Evolutionary conservation across 352 stramenopile genomes (phyloP), one percentile per base, ranked within the genome.

Genomic region (Phytophthora crassamura): DNA sequence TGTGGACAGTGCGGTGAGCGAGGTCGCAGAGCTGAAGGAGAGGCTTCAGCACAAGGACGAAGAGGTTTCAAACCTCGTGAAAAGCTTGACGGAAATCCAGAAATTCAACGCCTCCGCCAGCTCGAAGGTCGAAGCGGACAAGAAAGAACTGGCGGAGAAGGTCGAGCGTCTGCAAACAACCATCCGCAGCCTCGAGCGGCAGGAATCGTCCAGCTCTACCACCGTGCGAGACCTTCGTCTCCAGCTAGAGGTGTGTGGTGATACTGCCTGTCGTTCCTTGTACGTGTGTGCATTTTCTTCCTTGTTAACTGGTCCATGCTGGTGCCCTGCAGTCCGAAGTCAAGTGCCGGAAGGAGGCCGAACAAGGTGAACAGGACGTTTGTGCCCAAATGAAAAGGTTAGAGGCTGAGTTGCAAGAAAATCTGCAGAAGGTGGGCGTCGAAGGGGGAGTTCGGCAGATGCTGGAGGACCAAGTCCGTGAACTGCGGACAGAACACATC

Each of bases 31-130:
- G 36, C 41, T 89, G 15, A 90, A 90, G 45, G 70, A 72, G 3
- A 91, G 85, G 54, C 59, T 92, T 8, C 81, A 77, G 41, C 75
- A 83, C 16, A 91, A 91, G 49, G 82, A 94, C 16, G 70, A 83
- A 51, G 86, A 94, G 46, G 74, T 89, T 0, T 86, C 80, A 1
- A 81, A 81, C 33, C 67, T 91, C 14, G 74, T 92, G 12, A 82
- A 77, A 30, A 92, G 72, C 57, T 69, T 92, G 62, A 89, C 81
- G 14, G 80, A 94, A 45, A 91, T 92, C 34, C 86, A 92, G 33
- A 91, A 88, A 42, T 79, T 92, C 60, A 88, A 84, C 22, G 75
- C 78, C 7, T 77, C 75, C 46, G 75, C 84, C 15, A 92, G 72
- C 43, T 78, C 68, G 12, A 90, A 91, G 57, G 54, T 89, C 34